These are phyloP conservation scores for Gonapodya prolifera DNA, from an alignment of 192 early-diverging fungal species.

Conservation along the genomic window DNA sequence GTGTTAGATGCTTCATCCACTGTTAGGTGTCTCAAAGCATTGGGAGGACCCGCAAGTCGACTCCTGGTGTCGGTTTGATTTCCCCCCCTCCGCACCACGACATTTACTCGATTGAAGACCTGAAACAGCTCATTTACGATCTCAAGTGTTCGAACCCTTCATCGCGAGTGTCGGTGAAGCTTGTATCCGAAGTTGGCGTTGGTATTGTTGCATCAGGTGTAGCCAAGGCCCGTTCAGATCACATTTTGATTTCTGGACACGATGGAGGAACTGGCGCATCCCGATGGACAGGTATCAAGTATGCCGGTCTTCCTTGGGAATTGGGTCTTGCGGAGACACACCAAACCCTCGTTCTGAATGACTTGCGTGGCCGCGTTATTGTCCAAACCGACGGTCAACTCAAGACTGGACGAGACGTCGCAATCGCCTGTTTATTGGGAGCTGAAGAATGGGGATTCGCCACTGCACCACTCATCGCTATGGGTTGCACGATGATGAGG, in stretches of 20 bases:
- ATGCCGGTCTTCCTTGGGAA: constrained; percentile 98
- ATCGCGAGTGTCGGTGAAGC: constrained; percentile 90
- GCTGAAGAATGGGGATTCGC: constrained; percentile 99
- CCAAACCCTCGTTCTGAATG: constrained; percentile 94
- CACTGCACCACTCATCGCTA: constrained; percentile 91
- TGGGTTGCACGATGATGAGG: constrained; percentile 95
- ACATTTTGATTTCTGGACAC: constrained; percentile 86
- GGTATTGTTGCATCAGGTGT: constrained; percentile 96
- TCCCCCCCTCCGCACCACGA: constrained; percentile 98
- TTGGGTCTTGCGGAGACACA: constrained; percentile 97
- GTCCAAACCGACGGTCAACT: constrained; percentile 98
- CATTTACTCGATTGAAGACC: constrained; percentile 98
- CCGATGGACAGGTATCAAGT: constrained; percentile 96
- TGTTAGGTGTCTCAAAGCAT: constrained; percentile 57
- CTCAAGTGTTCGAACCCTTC: constrained; percentile 85
- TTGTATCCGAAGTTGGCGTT: constrained; percentile 95
- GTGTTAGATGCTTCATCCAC: not conserved
- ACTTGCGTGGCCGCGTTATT: constrained; percentile 87
- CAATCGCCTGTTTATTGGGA: constrained; percentile 91
- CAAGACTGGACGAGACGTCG: constrained; percentile 93
- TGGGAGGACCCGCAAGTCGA: constrained; percentile 82
- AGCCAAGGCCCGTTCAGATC: constrained; percentile 92
- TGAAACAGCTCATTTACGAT: constrained; percentile 98
- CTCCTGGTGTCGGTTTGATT: constrained; percentile 90
- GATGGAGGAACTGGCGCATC: constrained; percentile 98